Evolutionary conservation across 2,329 filamentous ascomycete genomes (phyloP), one percentile per base, ranked within the genome.

Genomic region (Mycosphaerelloides madeirae): DNA sequence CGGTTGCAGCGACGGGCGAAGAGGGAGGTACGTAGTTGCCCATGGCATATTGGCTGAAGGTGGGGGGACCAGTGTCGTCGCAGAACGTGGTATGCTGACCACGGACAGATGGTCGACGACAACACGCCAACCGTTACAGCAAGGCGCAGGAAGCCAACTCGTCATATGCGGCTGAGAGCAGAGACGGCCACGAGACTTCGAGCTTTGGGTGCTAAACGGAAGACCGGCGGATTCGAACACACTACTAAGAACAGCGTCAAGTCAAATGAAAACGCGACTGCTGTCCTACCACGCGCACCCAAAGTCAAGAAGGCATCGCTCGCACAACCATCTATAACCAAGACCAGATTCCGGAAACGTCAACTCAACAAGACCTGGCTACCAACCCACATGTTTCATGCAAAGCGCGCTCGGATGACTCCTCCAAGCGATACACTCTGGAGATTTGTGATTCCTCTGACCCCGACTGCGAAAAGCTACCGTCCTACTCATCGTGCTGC

Each of bases 301-400:
- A 25, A 85, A 65, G 80, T 86, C 54, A 83, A 83, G 63, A 80
- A 82, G 56, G 81, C 87, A 57, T 73, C 70, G 41, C 75, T 90
- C 39, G 85, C 87, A 43, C 73, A 79, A n/a, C 77, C 81, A 4
- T 71, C 72, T 4, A 72, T 64, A 65, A 81, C 80, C 2, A 76
- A 75, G 34, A 79, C 77, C 16, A 90, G 84, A 58, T 97, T 88
- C 63, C 81, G 84, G 54, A 93, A 88, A 67, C 82, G 93, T 25
- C 91, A 97, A 63, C 71, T 84, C 35, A 77, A 86, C 65, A 97
- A 97, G 72, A 89, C 86, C 2, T 96, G 91, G 88, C 73, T 98
- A 13, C 93, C 93, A 0, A 97, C 93, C 6, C 93, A 98, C 65
- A 70, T 94, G 53, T 98, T 86, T 78, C 90, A 95, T 67, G 83